phyloP scores from a whole-genome alignment of 2,329 filamentous ascomycete species.

The Cordyceps farinosa region DNA sequence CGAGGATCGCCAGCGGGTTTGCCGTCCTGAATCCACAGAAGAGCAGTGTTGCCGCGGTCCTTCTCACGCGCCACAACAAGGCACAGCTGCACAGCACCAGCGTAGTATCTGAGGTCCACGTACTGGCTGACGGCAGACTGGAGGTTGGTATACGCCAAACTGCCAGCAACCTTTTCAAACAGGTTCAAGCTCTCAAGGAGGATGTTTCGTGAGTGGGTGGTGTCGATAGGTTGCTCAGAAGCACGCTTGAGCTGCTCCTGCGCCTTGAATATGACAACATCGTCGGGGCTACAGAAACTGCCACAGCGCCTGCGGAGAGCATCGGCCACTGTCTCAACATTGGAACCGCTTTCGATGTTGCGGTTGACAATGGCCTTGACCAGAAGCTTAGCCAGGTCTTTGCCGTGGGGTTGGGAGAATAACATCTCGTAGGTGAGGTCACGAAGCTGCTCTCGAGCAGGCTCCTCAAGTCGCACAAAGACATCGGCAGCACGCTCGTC shows the following conservation, averaged over 20 bases:
- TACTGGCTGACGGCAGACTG: slow-evolving; percentile 76
- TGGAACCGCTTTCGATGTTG: slow-evolving; percentile 94
- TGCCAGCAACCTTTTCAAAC: slow-evolving; percentile 84
- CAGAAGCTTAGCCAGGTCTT: slow-evolving; percentile 86
- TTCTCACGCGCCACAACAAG: slow-evolving; percentile 77
- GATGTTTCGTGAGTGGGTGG: slow-evolving; percentile 71
- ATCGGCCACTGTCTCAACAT: slow-evolving; percentile 95
- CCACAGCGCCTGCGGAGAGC: slow-evolving; percentile 88
- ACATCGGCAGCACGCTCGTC: slow-evolving; percentile 92
- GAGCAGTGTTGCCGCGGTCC: slow-evolving; percentile 81
- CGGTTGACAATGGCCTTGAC: slow-evolving; percentile 98
- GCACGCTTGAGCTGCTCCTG: slow-evolving; percentile 92
- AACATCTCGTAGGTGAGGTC: slow-evolving; percentile 83
- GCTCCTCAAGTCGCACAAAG: slow-evolving; percentile 68
- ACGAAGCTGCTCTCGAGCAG: slow-evolving; percentile 64
- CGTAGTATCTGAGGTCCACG: slow-evolving; percentile 79
- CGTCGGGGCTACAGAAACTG: slow-evolving; percentile 95
- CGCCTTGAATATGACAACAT: slow-evolving; percentile 97
- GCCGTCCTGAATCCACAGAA: slow-evolving; percentile 84
- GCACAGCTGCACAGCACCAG: slow-evolving; percentile 85
- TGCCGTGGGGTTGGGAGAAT: slow-evolving; percentile 74
- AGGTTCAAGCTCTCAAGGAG: slow-evolving; percentile 85
- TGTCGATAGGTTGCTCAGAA: slow-evolving; percentile 70
- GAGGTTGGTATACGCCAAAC: slow-evolving; percentile 76
- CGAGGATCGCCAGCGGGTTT: slow-evolving; percentile 69